A percentile compares a stretch with the other conserved stretches of the same genome.
Conservation (phyloP, 768 basidiomycete species). For the Agaricus blazei region DNA sequence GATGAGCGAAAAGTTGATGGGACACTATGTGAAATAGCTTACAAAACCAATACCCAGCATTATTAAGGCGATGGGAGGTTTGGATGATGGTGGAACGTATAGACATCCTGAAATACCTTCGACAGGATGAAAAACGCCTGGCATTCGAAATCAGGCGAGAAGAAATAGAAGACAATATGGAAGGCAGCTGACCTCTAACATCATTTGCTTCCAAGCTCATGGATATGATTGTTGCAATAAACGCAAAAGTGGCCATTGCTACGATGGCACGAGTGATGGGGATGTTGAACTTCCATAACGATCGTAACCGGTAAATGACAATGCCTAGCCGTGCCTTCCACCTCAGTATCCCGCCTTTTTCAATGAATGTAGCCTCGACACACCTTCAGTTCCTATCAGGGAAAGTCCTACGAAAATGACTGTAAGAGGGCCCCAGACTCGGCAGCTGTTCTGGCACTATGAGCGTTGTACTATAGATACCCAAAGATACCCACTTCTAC, state of each 20-base stretch:
- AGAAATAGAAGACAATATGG: neutral
- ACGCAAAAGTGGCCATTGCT: neutral
- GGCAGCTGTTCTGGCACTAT: neutral
- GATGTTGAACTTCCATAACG: neutral
- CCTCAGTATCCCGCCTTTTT: neutral
- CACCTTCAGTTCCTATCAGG: neutral
- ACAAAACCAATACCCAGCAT: neutral
- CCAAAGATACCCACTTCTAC: neutral
- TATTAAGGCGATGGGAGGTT: neutral
- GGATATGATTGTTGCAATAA: neutral
- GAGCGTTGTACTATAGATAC: neutral
- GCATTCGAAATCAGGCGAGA: neutral
- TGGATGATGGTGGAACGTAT: neutral
- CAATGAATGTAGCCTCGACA: neutral
- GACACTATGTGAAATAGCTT: neutral
- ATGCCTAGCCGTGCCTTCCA: neutral
- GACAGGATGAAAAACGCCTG: neutral
- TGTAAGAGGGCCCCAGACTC: neutral
- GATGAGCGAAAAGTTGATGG: neutral
- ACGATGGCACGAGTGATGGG: neutral
- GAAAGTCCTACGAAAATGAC: neutral
- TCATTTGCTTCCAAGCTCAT: neutral
- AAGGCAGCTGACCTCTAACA: neutral
- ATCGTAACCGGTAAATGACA: conserved; percentile 1
- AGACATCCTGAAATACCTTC: neutral